phyloP scores from a whole-genome alignment of 2,329 filamentous ascomycete species.

The Cladosporium velox region DNA sequence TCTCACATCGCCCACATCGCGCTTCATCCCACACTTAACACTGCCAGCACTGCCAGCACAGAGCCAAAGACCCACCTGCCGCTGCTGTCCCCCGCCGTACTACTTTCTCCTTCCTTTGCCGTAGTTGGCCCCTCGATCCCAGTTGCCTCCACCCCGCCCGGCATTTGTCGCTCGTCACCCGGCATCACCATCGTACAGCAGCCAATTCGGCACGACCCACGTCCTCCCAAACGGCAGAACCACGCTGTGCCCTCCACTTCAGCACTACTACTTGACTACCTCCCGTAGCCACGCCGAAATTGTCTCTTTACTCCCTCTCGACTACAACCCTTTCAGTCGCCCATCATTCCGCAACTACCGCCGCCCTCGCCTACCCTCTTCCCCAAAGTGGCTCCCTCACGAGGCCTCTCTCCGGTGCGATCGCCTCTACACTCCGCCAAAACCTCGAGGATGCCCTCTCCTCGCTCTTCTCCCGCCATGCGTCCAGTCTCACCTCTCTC shows the following conservation, averaged over 20 bases:
- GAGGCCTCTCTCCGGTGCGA: slow-evolving; percentile 24
- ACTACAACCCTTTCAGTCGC: background rate
- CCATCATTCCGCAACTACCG: slow-evolving; percentile 19
- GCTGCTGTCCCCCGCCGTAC: background rate
- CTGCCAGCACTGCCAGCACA: background rate
- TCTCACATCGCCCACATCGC: background rate
- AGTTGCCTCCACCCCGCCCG: slow-evolving; percentile 8
- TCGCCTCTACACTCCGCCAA: slow-evolving; percentile 16
- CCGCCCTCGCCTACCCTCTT: slow-evolving; percentile 14
- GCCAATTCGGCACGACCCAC: slow-evolving; percentile 19
- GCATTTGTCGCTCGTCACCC: slow-evolving; percentile 8
- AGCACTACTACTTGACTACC: slow-evolving; percentile 1
- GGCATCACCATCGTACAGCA: slow-evolving; percentile 1
- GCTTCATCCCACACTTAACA: background rate
- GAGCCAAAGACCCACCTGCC: background rate
- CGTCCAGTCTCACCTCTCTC: slow-evolving; percentile 39
- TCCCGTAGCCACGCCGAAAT: slow-evolving; percentile 14
- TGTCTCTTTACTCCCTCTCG: background rate
- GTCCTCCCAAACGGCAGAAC: slow-evolving; percentile 5
- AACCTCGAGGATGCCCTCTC: slow-evolving; percentile 36
- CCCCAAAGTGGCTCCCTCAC: slow-evolving; percentile 24
- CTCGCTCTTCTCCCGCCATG: slow-evolving; percentile 36
- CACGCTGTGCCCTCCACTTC: slow-evolving; percentile 11
- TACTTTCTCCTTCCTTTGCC: background rate
- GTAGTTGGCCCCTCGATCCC: slow-evolving; percentile 9